Percentiles rank a stretch among this genome's conserved stretches.
phyloP scores from a whole-genome alignment of 805 yeast species.

The Suhomyces sp. region DNA sequence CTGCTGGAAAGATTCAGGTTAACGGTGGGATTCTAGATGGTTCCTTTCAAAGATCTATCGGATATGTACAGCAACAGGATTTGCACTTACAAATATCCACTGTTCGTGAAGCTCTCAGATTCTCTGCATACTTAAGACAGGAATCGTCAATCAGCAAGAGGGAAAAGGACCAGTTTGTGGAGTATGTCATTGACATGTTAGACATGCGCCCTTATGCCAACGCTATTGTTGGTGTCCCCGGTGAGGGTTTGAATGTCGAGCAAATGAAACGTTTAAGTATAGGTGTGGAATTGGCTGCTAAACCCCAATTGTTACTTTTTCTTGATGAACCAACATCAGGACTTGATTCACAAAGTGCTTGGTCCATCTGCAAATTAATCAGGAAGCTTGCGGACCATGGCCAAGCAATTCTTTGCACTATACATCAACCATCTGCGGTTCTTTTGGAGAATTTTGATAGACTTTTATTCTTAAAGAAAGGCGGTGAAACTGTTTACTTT shows the following conservation, averaged over 20 bases:
- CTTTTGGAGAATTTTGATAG: constrained; percentile 75
- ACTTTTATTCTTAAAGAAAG: constrained; percentile 63
- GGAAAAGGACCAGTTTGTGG: constrained; percentile 53
- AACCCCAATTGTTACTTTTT: constrained; percentile 51
- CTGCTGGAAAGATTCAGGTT: constrained; percentile 55
- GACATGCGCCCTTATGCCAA: constrained; percentile 55
- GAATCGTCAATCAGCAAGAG: constrained; percentile 35
- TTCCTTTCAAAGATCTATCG: constrained; percentile 54
- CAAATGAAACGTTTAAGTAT: constrained; percentile 54
- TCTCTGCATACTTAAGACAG: constrained; percentile 52
- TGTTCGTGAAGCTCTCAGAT: constrained; percentile 53
- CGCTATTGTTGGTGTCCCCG: constrained; percentile 48
- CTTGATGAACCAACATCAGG: constrained; percentile 65
- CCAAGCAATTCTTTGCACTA: constrained; percentile 61
- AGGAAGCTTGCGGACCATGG: constrained; percentile 51
- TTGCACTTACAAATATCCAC: constrained; percentile 51
- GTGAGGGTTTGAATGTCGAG: constrained; percentile 53
- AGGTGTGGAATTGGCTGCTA: constrained; percentile 56
- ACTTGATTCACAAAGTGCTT: constrained; percentile 57
- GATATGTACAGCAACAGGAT: constrained; percentile 63
- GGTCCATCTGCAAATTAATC: constrained; percentile 55
- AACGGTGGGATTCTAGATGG: constrained; percentile 49
- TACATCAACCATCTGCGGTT: constrained; percentile 83
- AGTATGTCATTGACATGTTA: constrained; percentile 47
- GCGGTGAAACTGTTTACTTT: constrained; percentile 74